These are phyloP conservation scores for Avena eriantha DNA, from an alignment of 176 grass and related monocot genomes.

Conservation along the genomic window DNA sequence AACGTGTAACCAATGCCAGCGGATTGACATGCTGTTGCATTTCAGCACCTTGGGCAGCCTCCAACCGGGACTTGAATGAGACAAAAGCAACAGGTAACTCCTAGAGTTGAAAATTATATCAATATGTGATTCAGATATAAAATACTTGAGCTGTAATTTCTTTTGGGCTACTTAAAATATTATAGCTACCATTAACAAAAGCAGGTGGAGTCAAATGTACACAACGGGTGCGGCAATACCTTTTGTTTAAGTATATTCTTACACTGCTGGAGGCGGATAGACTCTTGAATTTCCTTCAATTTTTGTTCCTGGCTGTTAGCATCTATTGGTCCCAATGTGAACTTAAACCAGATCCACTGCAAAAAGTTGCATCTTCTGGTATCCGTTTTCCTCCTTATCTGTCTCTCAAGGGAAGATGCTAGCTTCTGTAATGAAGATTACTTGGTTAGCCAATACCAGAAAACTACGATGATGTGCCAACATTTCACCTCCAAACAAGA, in stretches of 20 bases:
- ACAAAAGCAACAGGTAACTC: conserved; percentile 89
- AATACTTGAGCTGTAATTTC: neutral
- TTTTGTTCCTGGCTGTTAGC: conserved; percentile 53
- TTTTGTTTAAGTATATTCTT: conserved; percentile 71
- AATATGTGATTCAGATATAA: conserved; percentile 11
- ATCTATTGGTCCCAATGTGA: conserved; percentile 43
- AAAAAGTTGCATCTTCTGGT: conserved; percentile 43
- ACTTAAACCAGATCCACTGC: conserved; percentile 55
- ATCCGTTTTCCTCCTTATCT: conserved; percentile 52
- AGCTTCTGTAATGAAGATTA: conserved; percentile 55
- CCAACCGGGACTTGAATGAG: conserved; percentile 76
- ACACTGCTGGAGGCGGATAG: conserved; percentile 62
- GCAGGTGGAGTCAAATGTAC: conserved; percentile 3
- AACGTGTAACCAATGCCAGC: conserved; percentile 65
- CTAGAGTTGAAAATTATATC: conserved; percentile 49
- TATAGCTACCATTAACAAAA: neutral
- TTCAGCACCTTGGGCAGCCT: conserved; percentile 68
- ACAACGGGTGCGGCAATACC: conserved; percentile 20
- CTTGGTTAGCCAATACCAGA: conserved; percentile 21
- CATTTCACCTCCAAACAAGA: neutral
- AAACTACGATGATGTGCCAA: neutral
- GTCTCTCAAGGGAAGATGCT: conserved; percentile 58
- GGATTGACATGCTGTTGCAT: conserved; percentile 78
- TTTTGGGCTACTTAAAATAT: neutral
- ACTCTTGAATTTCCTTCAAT: conserved; percentile 48